Evolutionary conservation across 768 basidiomycete genomes (phyloP), one percentile per base, ranked within the genome.

Genomic region (Rhodotorula diobovata): DNA sequence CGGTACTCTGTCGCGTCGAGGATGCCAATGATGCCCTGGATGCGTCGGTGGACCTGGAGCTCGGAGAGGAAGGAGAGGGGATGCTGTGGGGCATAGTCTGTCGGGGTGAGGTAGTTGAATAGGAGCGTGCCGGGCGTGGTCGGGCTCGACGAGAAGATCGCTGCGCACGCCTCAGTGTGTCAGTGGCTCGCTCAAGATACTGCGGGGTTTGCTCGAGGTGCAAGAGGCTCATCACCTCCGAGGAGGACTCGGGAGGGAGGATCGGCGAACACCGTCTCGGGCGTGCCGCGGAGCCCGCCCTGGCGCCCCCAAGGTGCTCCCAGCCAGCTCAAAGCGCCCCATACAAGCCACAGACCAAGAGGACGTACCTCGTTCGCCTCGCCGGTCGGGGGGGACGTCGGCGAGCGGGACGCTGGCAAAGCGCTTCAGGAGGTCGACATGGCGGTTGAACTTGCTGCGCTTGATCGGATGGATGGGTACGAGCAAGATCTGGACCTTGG

Each of bases 21-120:
- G 43, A 99, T 84, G 18, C 94, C 96, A 76, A 99, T 87, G 63
- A 95, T 87, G 32, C 89, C 92, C 28, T 97, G 82, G 5, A 93
- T 88, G 70, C 93, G 92, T 72, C 89, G 87, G 4, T 89, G 93
- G 60, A 86, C 86, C 53, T 87, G 81, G 61, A 70, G 80, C 56
- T 73, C 82, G 62, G 76, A 55, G 46, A 78, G 76, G 86, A 73
- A 97, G 83, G 56, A 94, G 84, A 54, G 88, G 85, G 56, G 96
- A 81, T 14, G 88, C 82, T 20, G 83, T 77, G 75, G 92, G 87
- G 85, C 67, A 82, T 83, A n/a, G 88, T 86, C 8, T 85, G 87
- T 7, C 88, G 90, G 79, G 89, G 90, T 4, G 87, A 86, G 23
- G 78, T 88, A 98, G 61, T 85, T 85, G 48, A 98, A 83, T 74